phyloP scores from a whole-genome alignment of 2,329 filamentous ascomycete species.

The Akanthomyces lecanii region DNA sequence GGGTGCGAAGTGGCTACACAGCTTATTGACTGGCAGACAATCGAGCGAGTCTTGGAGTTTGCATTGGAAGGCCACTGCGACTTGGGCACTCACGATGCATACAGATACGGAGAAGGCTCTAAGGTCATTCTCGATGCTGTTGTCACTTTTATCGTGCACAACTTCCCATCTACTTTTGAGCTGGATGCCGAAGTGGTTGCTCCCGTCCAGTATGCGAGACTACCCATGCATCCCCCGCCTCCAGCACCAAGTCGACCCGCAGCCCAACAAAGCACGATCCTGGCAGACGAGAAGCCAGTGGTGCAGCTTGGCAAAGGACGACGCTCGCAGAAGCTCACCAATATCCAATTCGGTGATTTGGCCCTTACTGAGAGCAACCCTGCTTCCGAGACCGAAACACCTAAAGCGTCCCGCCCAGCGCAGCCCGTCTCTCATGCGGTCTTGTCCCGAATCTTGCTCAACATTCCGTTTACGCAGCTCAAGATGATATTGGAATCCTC shows the following conservation, averaged over 20 bases:
- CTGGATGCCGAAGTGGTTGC: slow-evolving; percentile 46
- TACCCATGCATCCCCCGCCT: slow-evolving; percentile 27
- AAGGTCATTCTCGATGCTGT: slow-evolving; percentile 51
- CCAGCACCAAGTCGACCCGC: slow-evolving; percentile 16
- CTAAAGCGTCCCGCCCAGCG: slow-evolving; percentile 21
- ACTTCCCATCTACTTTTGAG: slow-evolving; percentile 57
- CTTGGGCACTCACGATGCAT: slow-evolving; percentile 39
- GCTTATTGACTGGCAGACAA: slow-evolving; percentile 58
- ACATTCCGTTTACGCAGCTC: slow-evolving; percentile 63
- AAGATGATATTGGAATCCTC: slow-evolving; percentile 60
- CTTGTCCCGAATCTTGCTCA: slow-evolving; percentile 64
- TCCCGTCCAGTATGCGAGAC: slow-evolving; percentile 37
- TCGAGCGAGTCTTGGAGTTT: slow-evolving; percentile 59
- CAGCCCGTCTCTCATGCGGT: slow-evolving; percentile 39
- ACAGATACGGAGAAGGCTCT: slow-evolving; percentile 49
- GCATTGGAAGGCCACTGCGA: slow-evolving; percentile 40
- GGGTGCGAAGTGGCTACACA: slow-evolving; percentile 57
- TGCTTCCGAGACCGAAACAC: slow-evolving; percentile 28
- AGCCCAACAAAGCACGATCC: slow-evolving; percentile 17
- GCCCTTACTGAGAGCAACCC: slow-evolving; percentile 32
- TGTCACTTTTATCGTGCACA: slow-evolving; percentile 55
- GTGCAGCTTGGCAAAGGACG: slow-evolving; percentile 34
- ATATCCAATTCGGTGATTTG: slow-evolving; percentile 69
- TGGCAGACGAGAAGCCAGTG: slow-evolving; percentile 35
- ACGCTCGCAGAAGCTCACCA: slow-evolving; percentile 51